Conservation (phyloP, 2,329 filamentous ascomycete genomes). For the Aspergillus fumigatus region DNA sequence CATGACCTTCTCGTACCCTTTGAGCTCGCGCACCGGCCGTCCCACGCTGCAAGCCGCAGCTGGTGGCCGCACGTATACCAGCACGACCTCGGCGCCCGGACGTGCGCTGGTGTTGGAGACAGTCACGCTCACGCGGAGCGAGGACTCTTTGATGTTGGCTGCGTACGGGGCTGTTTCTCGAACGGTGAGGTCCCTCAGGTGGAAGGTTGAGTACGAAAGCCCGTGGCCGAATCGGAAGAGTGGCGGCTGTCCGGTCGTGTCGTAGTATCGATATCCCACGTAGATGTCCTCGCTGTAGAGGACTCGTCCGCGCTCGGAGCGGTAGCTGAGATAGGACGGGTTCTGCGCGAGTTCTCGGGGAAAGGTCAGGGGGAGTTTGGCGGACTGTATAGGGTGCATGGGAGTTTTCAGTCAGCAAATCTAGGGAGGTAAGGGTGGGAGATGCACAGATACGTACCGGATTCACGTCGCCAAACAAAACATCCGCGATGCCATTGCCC, state of each 20-base stretch:
- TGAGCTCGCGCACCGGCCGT: conserved; percentile 57
- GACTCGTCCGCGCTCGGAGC: conserved; percentile 63
- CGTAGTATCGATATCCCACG: conserved; percentile 76
- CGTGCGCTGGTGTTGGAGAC: conserved; percentile 51
- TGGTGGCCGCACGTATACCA: conserved; percentile 48
- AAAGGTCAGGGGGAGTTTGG: conserved; percentile 70
- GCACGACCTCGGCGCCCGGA: conserved; percentile 52
- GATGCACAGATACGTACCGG: conserved; percentile 36
- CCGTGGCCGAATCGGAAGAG: conserved; percentile 78
- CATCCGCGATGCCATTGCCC: conserved; percentile 73
- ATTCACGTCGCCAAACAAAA: conserved; percentile 69
- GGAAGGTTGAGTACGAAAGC: conserved; percentile 70
- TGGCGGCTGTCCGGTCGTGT: conserved; percentile 60
- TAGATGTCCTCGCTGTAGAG: conserved; percentile 79
- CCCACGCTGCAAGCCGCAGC: conserved; percentile 46
- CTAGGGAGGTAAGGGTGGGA: no score
- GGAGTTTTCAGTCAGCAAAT: no score
- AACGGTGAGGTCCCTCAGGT: conserved; percentile 45
- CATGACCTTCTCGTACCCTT: conserved; percentile 61
- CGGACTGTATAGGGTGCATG: conserved; percentile 38
- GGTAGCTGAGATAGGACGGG: conserved; percentile 71
- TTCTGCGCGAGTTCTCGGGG: conserved; percentile 64
- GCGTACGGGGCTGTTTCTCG: not conserved
- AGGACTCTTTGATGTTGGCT: conserved; percentile 22
- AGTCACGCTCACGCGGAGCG: conserved; percentile 46